phyloP scores from a whole-genome alignment of 148 eudicot species.

The Rheum nobile region DNA sequence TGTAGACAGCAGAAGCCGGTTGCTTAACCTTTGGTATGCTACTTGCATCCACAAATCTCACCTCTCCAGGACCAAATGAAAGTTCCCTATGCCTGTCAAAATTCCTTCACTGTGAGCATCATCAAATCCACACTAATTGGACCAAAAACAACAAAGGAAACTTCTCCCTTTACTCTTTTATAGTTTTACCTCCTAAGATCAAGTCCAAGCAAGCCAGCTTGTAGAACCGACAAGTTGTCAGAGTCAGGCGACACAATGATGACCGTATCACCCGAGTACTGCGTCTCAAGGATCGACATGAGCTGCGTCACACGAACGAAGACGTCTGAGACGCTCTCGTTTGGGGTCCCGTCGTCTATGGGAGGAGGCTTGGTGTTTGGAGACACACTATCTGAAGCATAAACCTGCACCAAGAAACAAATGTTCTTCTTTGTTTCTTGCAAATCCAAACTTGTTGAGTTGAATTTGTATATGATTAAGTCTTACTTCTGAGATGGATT shows the following conservation, averaged over 20 bases:
- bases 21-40: conserved; percentile 75
- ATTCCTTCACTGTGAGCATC: background rate
- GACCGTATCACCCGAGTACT: conserved; percentile 83
- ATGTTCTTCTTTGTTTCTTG: too few species aligned
- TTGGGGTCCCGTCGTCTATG: conserved; percentile 84
- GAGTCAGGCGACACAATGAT: conserved; percentile 94
- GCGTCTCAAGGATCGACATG: conserved; percentile 96
- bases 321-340: conserved; percentile 91
- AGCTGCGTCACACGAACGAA: conserved; percentile 97
- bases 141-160: background rate
- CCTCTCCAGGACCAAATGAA: conserved; percentile 74
- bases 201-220: conserved; percentile 87
- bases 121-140: background rate
- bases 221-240: conserved; percentile 73
- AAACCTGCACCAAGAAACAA: conserved; percentile 32
- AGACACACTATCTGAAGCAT: conserved; percentile 68
- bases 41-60: conserved; percentile 62
- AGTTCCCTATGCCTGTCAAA: conserved; percentile 72
- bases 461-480: background rate
- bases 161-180: background rate
- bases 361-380: conserved; percentile 85
- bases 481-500: conserved; percentile 70
- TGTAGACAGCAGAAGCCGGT: conserved; percentile 67
- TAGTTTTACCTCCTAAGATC: conserved; percentile 87
- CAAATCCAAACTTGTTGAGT: background rate